These are phyloP conservation scores for Isoetes engelmannii DNA, from an alignment of 83 land plant species.

Conservation along the genomic window DNA sequence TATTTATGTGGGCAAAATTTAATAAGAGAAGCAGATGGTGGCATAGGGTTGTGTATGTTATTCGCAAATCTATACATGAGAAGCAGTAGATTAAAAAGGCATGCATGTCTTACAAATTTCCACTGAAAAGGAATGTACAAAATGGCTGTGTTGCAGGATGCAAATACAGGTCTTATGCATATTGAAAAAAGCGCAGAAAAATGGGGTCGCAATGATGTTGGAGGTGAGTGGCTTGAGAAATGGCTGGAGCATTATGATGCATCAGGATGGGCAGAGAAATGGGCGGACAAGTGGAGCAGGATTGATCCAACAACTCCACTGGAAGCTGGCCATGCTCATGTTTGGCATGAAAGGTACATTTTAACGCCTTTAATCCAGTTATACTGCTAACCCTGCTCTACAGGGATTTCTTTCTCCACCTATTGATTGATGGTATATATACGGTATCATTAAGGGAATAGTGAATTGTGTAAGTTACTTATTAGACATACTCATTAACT, in stretches of 20 bases:
- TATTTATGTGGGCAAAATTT: no score
- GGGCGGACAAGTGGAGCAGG: slow-evolving; percentile 95
- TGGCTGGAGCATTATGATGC: slow-evolving; percentile 97
- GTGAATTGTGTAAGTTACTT: no score
- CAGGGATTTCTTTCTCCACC: neutral
- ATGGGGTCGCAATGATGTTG: slow-evolving; percentile 80
- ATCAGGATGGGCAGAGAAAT: slow-evolving; percentile 85
- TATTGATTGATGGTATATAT: no score
- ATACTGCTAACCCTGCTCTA: neutral
- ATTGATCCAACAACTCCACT: slow-evolving; percentile 66
- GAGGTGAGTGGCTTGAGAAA: slow-evolving; percentile 90
- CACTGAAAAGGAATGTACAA: no score
- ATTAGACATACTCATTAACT: neutral
- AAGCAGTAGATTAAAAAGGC: no score
- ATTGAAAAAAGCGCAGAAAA: slow-evolving; percentile 92
- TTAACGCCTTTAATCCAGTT: neutral
- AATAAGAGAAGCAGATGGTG: neutral
- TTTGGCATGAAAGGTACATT: slow-evolving; percentile 93
- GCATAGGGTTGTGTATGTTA: neutral
- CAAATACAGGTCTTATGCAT: slow-evolving; percentile 51
- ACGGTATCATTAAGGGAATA: no score
- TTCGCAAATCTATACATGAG: no score
- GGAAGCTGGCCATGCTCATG: slow-evolving; percentile 96
- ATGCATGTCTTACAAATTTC: no score
- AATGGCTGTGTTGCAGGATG: slow-evolving; percentile 38